Evolutionary conservation across 2,329 filamentous ascomycete species (phyloP).

Genomic region (Ophiostoma sp.): DNA sequence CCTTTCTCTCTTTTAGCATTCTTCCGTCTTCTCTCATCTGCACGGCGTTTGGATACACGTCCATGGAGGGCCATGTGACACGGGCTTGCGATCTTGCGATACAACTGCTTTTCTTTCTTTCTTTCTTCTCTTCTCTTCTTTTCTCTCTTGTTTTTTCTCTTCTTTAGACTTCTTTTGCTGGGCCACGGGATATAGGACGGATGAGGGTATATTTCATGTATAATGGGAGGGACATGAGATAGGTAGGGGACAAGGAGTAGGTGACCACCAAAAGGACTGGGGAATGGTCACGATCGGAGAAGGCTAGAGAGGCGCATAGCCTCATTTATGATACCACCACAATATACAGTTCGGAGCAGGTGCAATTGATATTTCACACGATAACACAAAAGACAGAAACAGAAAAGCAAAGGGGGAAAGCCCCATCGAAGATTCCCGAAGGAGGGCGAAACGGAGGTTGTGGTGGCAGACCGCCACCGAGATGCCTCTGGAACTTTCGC

Average conservation of each 20-base stretch:
- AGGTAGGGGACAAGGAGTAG: neutral
- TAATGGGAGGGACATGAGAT: neutral
- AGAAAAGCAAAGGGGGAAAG: neutral
- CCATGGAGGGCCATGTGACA: slow-evolving; percentile 8
- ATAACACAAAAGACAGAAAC: neutral
- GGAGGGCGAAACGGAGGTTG: neutral
- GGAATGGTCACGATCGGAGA: neutral
- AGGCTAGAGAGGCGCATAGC: neutral
- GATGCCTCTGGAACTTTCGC: slow-evolving; percentile 26
- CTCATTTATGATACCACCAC: slow-evolving; percentile 23
- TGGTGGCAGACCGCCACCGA: neutral
- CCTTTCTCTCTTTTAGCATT: neutral
- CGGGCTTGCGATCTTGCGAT: neutral
- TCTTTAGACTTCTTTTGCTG: neutral
- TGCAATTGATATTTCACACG: neutral
- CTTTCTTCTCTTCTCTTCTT: neutral
- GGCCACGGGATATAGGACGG: neutral
- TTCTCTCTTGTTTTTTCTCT: neutral
- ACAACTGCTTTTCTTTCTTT: neutral
- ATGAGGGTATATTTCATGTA: neutral
- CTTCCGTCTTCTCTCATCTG: no score
- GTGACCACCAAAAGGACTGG: neutral
- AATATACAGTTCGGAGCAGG: slow-evolving; percentile 10
- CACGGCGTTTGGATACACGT: slow-evolving; percentile 9
- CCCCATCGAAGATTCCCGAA: slow-evolving; percentile 6